Conservation (phyloP, 108 stramenopile genomes). For the Nitzschia sp. region DNA sequence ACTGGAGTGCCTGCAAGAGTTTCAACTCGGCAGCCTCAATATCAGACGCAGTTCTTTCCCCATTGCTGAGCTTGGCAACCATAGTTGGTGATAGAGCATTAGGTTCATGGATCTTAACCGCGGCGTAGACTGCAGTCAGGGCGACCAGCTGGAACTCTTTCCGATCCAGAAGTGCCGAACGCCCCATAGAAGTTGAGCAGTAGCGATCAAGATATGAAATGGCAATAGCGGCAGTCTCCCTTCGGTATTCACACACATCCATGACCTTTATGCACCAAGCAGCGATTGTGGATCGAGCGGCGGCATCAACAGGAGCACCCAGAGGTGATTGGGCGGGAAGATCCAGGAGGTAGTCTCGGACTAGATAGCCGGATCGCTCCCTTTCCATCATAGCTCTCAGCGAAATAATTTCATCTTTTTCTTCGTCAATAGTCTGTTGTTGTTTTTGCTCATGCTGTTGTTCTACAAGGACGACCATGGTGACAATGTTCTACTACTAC, state of each 20-base stretch:
- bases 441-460: no score
- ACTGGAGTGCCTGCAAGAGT: conserved; percentile 40
- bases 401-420: neutral
- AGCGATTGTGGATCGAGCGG: conserved; percentile 37
- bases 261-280: conserved; percentile 67
- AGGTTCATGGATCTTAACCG: conserved; percentile 70
- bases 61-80: conserved; percentile 58
- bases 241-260: conserved; percentile 57
- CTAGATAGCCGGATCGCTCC: conserved; percentile 13
- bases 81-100: conserved; percentile 51
- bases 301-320: conserved; percentile 21
- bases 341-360: conserved; percentile 23
- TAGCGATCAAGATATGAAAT: conserved; percentile 64
- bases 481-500: no score
- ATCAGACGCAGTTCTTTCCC: conserved; percentile 44
- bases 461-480: no score
- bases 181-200: conserved; percentile 22
- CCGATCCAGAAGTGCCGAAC: conserved; percentile 31
- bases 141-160: conserved; percentile 69
- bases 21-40: conserved; percentile 53
- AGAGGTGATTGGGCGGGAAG: neutral
- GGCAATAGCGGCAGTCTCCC: conserved; percentile 61
- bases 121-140: conserved; percentile 62
- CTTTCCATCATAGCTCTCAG: conserved; percentile 25
- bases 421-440: neutral